Base-by-base conservation (phyloP, 2,329 filamentous ascomycete genomes). In the Microcyclospora pomicola region DNA sequence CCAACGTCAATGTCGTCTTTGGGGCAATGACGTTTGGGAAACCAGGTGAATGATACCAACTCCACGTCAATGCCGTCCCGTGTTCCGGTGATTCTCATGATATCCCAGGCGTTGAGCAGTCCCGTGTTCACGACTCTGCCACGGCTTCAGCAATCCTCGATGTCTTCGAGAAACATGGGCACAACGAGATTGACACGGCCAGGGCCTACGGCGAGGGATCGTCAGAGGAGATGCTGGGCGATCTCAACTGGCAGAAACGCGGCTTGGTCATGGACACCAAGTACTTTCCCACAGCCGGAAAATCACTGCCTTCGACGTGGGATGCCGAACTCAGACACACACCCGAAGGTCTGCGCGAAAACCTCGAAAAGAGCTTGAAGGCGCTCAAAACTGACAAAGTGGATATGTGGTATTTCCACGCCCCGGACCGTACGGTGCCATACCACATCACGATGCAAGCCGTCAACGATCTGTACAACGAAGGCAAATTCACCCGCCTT, bases 331-430 rank as follows among this genome's bases (percentile, higher is more conserved):
- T 43, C 5, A 37, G 38, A 11, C 60, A 61, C 35, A 52, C 41
- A 5, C 49, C 57, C 0, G 52, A 54, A 1, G 52, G 57, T 32
- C 43, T 67, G 15, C 51, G 57, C 1, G 42, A 52, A 5, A 59
- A 51, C 3, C 40, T 68, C 5, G 39, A 48, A 27, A 49, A 55
- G 9, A 63, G 60, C 12, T 43, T 68, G 19, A 42, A 52, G 30
- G 63, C 60, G 1, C 53, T 70, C 11, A 50, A 59, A 27, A 51
- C 58, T 0, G 50, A 58, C 16, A 60, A 59, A 40, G 51, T 72
- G 2, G 59, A 71, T 30, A 62, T 68, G 36, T 69, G 60, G 48
- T 72, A 72, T 41, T 59, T 72, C 2, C 68, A 72, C 43, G 62
- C 58, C 1, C 68, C 68, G 37, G 68, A 72, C 46, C 55, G 62